Evolutionary conservation across 2,329 filamentous ascomycete genomes (phyloP).

Genomic region (Penicillium occitanis): DNA sequence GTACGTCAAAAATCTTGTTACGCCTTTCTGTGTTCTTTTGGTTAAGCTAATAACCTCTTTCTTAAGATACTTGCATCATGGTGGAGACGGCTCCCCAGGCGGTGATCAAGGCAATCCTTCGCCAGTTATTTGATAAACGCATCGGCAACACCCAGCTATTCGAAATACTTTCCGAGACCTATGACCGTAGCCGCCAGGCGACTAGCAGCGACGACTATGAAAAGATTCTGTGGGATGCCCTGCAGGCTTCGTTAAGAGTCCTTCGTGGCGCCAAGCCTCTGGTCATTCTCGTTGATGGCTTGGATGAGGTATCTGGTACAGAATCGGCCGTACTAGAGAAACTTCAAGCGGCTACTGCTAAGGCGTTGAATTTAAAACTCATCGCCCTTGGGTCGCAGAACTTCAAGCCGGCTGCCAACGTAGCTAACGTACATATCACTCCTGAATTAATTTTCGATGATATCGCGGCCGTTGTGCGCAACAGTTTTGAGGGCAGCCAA

Average conservation of each 20-base stretch:
- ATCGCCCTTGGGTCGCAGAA: conserved; percentile 33
- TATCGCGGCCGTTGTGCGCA: conserved; percentile 34
- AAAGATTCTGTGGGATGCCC: conserved; percentile 36
- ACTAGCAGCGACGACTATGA: conserved; percentile 34
- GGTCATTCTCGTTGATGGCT: conserved; percentile 40
- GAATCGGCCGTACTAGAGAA: conserved; percentile 32
- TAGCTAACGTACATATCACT: conserved; percentile 29
- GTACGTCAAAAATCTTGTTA: conserved; percentile 22
- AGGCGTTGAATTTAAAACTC: conserved; percentile 31
- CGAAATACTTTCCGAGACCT: conserved; percentile 35
- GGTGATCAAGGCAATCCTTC: conserved; percentile 38
- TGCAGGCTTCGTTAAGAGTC: conserved; percentile 32
- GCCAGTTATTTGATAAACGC: conserved; percentile 39
- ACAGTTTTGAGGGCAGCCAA: conserved; percentile 28
- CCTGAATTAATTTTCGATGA: conserved; percentile 39
- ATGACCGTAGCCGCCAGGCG: conserved; percentile 29
- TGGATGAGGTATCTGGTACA: conserved; percentile 37
- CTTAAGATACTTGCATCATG: conserved; percentile 31
- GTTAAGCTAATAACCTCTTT: background rate
- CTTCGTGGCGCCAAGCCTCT: conserved; percentile 35
- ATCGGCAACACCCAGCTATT: conserved; percentile 43
- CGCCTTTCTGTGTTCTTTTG: too few species aligned
- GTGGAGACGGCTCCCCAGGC: conserved; percentile 33
- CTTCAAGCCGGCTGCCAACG: conserved; percentile 17
- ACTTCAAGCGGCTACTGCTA: conserved; percentile 28